phyloP scores from a whole-genome alignment of 1,139 yeast species.

The Nadsonia starkeyi-henricii region DNA sequence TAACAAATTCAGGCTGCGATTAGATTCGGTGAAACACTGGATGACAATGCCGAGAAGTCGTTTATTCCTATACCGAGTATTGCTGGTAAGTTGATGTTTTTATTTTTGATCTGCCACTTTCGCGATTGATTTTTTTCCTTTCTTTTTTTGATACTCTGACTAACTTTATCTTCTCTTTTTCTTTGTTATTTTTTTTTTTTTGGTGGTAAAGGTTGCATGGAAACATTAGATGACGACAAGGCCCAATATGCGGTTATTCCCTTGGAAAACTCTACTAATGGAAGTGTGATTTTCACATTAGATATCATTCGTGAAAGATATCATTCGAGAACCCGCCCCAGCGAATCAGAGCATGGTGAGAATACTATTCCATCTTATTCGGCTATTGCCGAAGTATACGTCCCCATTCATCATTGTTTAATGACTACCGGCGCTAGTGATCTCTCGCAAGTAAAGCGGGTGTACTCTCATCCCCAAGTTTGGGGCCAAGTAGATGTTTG shows the following conservation, averaged over 20 bases:
- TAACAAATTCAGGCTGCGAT: constrained; percentile 41
- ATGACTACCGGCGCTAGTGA: constrained; percentile 31
- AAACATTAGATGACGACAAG: constrained; percentile 28
- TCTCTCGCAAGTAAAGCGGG: constrained; percentile 33
- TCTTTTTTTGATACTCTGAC: no score
- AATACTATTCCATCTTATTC: neutral
- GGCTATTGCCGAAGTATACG: constrained; percentile 61
- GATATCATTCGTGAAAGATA: constrained; percentile 62
- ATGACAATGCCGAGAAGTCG: constrained; percentile 18
- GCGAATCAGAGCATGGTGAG: neutral
- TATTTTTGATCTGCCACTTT: no score
- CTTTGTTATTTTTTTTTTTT: neutral
- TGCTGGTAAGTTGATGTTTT: constrained; percentile 14
- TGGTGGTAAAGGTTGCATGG: constrained; percentile 40
- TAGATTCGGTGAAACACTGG: constrained; percentile 42
- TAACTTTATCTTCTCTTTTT: neutral
- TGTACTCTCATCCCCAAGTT: constrained; percentile 92
- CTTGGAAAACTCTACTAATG: constrained; percentile 87
- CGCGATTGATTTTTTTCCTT: no score
- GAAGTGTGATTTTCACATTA: constrained; percentile 77
- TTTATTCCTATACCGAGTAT: constrained; percentile 18
- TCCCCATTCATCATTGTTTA: constrained; percentile 67
- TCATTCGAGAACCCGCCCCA: constrained; percentile 16
- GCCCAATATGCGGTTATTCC: constrained; percentile 78
- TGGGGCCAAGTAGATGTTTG: constrained; percentile 81